Evolutionary conservation across 495 filamentous ascomycete species (phyloP).

Genomic region (Penicillium flavigenum): DNA sequence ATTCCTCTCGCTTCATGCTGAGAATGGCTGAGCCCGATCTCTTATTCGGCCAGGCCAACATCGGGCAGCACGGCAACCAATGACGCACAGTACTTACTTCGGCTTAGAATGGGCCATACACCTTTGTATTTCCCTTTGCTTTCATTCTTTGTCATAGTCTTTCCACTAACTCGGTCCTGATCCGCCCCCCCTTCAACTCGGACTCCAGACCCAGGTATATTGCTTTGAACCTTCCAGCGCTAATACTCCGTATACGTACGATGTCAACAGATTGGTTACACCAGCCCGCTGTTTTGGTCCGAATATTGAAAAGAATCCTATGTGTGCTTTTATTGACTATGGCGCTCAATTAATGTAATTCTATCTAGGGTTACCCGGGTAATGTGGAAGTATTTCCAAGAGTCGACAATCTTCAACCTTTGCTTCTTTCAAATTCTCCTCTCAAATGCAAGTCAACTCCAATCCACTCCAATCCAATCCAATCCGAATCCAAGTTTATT

Average conservation of each 20-base stretch:
- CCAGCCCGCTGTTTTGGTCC: constrained; percentile 18
- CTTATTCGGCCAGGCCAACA: constrained; percentile 5
- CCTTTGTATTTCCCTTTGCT: neutral
- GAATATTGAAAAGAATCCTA: constrained; percentile 8
- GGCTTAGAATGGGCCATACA: neutral
- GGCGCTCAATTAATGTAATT: neutral
- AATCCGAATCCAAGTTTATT: neutral
- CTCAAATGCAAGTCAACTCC: neutral
- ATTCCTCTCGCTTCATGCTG: constrained; percentile 4
- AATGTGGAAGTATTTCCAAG: neutral
- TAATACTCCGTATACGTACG: constrained; percentile 6
- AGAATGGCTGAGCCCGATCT: constrained; percentile 1
- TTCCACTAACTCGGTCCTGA: constrained; percentile 9
- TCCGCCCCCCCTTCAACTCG: constrained; percentile 24
- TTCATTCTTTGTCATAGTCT: constrained; percentile 17
- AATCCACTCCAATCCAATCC: neutral
- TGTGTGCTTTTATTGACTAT: neutral
- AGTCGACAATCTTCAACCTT: neutral
- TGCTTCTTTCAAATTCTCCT: neutral
- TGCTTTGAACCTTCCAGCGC: constrained; percentile 4
- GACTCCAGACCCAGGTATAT: constrained; percentile 8
- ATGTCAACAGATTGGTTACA: constrained; percentile 23
- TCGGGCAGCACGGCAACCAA: constrained; percentile 27
- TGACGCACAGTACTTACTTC: constrained; percentile 24
- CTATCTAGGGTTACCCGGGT: neutral